Evolutionary conservation across 2,329 filamentous ascomycete species (phyloP), one percentile per base, ranked within the genome.

Genomic region (Neobulgaria alba): DNA sequence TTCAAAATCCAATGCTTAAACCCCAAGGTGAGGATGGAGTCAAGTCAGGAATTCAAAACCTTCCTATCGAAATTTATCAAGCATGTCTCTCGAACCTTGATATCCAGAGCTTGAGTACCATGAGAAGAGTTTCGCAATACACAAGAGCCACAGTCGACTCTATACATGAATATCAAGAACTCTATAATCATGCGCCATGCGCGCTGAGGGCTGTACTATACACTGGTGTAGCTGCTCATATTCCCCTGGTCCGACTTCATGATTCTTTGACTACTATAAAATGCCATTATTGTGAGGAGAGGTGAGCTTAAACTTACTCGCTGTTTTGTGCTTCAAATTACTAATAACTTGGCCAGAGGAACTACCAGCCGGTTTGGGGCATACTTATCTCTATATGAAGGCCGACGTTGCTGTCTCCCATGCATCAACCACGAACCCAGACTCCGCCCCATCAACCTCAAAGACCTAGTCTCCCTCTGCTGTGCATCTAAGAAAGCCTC

Each of bases 371-470:
- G n/a, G 17, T 42, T 48, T 20, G 46, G 46, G 12, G 15, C 40
- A 14, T 46, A 37, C 31, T 32, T 50, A 8, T 50, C 43, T 9
- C 32, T 50, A 14, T 45, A 36, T 19, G 37, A 46, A 38, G 40
- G 45, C 17, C 39, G 31, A 9, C 46, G 43, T 2, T 31, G 19
- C 20, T 50, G 48, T 23, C 38, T 42, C 29, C 48, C 47, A 38
- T 48, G 48, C 19, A 12, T 43, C 15, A 41, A 46, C 17, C 48
- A 50, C 29, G 36, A 44, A 26, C 14, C 21, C 1, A 17, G n/a
- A 10, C 46, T 50, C 0, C 39, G 33, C 14, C 36, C 40, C 5
- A 21, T 43, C 26, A 41, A 48, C 19, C 19, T 48, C 16, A 43
- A 12, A n/a, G 19, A 30, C 2, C 20, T 48, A 10, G 23, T 44